These are phyloP conservation scores for Alternaria novae-zelandiae DNA, from an alignment of 2,329 filamentous ascomycete species.

Conservation along the genomic window DNA sequence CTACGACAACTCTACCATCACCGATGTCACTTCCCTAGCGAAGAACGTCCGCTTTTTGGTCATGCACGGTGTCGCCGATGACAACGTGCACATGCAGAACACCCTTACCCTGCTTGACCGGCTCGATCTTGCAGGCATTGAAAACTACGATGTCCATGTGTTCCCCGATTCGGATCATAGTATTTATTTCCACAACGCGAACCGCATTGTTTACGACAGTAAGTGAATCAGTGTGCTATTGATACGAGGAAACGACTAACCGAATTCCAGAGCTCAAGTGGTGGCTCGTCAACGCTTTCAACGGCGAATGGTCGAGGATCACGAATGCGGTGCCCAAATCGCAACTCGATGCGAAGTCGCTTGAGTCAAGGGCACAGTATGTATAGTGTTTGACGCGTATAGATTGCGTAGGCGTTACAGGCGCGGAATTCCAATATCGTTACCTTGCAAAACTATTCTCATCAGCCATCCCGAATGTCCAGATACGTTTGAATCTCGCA, in stretches of 20 bases:
- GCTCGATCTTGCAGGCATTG: conserved; percentile 78
- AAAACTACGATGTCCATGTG: conserved; percentile 96
- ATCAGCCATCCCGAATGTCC: background rate
- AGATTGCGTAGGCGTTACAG: background rate
- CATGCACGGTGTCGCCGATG: conserved; percentile 96
- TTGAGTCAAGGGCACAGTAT: background rate
- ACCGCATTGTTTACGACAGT: conserved; percentile 92
- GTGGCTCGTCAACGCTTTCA: conserved; percentile 97
- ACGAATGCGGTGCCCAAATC: conserved; percentile 58
- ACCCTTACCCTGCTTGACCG: conserved; percentile 86
- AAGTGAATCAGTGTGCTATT: conserved; percentile 52
- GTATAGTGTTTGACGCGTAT: conserved; percentile 6
- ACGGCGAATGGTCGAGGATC: conserved; percentile 84
- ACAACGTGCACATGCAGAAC: conserved; percentile 98
- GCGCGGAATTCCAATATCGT: background rate
- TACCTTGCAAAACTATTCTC: background rate
- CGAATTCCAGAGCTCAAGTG: conserved; percentile 70
- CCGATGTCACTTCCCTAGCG: conserved; percentile 73
- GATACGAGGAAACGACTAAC: background rate
- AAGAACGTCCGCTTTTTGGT: conserved; percentile 86
- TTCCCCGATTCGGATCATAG: conserved; percentile 96
- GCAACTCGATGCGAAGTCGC: conserved; percentile 29
- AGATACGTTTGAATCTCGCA: background rate
- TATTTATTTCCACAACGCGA: conserved; percentile 94
- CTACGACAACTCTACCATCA: conserved; percentile 77